Evolutionary conservation across 139 green algal genomes (phyloP).

Genomic region (Haematococcus lacustris): DNA sequence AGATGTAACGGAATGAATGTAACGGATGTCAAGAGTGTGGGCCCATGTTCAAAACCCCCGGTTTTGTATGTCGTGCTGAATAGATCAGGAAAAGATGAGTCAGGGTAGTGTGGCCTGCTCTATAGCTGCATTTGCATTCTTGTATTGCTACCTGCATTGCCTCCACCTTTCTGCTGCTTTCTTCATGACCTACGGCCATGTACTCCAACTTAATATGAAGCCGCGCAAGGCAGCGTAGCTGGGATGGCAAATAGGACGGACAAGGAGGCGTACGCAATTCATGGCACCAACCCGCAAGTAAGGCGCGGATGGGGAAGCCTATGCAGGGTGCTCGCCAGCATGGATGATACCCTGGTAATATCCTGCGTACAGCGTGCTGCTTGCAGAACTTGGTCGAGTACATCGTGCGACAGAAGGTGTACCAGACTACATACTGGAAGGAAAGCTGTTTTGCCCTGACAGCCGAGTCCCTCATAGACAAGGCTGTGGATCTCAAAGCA

Average conservation of each 20-base stretch:
- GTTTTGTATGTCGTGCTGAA: too few species aligned
- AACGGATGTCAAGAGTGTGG: too few species aligned
- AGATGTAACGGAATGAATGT: too few species aligned
- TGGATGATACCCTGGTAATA: neutral
- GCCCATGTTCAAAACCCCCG: too few species aligned
- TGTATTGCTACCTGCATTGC: neutral
- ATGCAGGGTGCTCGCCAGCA: neutral
- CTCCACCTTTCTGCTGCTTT: neutral
- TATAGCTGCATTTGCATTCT: too few species aligned
- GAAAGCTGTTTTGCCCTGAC: conserved; percentile 95
- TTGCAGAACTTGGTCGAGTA: conserved; percentile 88
- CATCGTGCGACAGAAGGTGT: conserved; percentile 88
- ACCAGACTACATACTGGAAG: conserved; percentile 94
- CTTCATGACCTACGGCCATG: neutral
- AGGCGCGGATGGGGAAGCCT: neutral
- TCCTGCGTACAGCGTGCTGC: too few species aligned
- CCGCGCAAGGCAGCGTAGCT: neutral
- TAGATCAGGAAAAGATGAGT: too few species aligned
- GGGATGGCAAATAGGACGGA: conserved; percentile 88
- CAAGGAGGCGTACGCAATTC: conserved; percentile 50
- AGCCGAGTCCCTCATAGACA: conserved; percentile 91
- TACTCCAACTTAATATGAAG: neutral
- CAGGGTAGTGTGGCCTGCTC: neutral
- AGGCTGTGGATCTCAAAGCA: conserved; percentile 79
- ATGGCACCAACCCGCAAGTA: conserved; percentile 91